Percentiles rank a stretch among this genome's conserved stretches.
phyloP scores from a whole-genome alignment of 2,329 filamentous ascomycete genomes.

The Phaeosphaeria sp. region DNA sequence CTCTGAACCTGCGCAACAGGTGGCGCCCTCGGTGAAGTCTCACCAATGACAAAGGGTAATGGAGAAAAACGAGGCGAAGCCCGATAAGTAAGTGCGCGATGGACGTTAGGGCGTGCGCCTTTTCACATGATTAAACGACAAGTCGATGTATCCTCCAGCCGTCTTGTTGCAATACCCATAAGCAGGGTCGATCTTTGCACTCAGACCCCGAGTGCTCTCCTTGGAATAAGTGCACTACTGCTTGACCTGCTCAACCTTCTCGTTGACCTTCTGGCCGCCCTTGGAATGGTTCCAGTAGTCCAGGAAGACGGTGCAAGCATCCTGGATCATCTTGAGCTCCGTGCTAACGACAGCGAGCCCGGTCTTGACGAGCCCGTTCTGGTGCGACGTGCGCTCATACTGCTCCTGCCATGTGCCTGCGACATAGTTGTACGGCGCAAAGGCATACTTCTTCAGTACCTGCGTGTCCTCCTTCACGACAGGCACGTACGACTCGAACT shows the following conservation, averaged over 20 bases:
- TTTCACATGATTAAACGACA: no score
- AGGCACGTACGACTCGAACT: slow-evolving; percentile 47
- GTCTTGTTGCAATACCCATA: background rate
- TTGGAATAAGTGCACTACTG: slow-evolving; percentile 32
- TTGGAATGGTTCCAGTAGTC: slow-evolving; percentile 44
- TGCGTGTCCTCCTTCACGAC: slow-evolving; percentile 58
- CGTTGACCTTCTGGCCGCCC: slow-evolving; percentile 29
- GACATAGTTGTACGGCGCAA: slow-evolving; percentile 45
- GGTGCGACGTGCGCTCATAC: slow-evolving; percentile 47
- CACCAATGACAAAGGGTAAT: background rate
- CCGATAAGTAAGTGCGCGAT: no score
- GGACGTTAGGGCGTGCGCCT: no score
- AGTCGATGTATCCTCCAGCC: no score
- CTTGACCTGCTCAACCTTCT: slow-evolving; percentile 46
- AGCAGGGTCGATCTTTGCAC: background rate
- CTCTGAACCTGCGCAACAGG: background rate
- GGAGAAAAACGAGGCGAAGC: background rate
- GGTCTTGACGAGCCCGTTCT: slow-evolving; percentile 44
- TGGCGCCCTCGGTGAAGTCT: background rate
- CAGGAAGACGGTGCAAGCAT: slow-evolving; percentile 39
- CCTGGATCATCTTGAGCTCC: slow-evolving; percentile 47
- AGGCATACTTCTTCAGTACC: slow-evolving; percentile 47
- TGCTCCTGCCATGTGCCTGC: slow-evolving; percentile 47
- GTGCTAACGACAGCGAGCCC: slow-evolving; percentile 47
- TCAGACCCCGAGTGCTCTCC: background rate